These are phyloP conservation scores for Tephrocybe sp. DNA, from an alignment of 768 basidiomycete genomes.

Conservation along the genomic window DNA sequence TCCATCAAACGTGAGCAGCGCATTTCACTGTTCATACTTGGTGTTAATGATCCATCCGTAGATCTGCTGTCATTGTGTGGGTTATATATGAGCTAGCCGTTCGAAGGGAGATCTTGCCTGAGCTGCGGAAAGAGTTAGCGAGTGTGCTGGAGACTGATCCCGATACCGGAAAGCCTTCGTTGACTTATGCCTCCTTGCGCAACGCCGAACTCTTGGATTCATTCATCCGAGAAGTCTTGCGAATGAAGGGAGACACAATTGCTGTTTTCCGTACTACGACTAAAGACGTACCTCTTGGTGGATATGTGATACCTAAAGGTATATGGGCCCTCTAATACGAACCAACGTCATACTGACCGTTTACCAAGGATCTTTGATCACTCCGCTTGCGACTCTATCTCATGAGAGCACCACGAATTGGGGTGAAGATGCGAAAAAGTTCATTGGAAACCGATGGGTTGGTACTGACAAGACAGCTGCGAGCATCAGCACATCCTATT, in stretches of 20 bases:
- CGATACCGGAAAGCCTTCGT: background rate
- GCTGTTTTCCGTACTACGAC: slow-evolving; percentile 5
- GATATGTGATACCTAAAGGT: slow-evolving; percentile 11
- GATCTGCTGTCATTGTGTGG: slow-evolving; percentile 8
- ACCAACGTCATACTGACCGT: background rate
- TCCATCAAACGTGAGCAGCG: slow-evolving; percentile 8
- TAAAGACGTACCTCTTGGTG: slow-evolving; percentile 6
- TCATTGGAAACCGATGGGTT: slow-evolving; percentile 8
- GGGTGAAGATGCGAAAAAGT: slow-evolving; percentile 8
- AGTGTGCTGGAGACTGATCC: background rate
- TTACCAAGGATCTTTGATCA: background rate
- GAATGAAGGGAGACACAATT: slow-evolving; percentile 9
- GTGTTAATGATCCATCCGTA: background rate
- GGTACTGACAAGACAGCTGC: slow-evolving; percentile 7
- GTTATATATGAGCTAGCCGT: slow-evolving; percentile 9
- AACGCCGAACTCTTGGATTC: slow-evolving; percentile 10
- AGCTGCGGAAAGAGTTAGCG: slow-evolving; percentile 1
- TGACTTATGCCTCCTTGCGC: slow-evolving; percentile 6
- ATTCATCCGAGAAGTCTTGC: slow-evolving; percentile 9
- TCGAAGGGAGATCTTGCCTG: background rate
- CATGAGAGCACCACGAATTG: slow-evolving; percentile 4
- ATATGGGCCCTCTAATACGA: background rate
- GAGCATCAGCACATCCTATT: slow-evolving; percentile 6
- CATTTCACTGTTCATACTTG: background rate
- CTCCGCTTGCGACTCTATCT: slow-evolving; percentile 4